Conservation (phyloP, 441 rosid species). For the Macaranga tanarius region DNA sequence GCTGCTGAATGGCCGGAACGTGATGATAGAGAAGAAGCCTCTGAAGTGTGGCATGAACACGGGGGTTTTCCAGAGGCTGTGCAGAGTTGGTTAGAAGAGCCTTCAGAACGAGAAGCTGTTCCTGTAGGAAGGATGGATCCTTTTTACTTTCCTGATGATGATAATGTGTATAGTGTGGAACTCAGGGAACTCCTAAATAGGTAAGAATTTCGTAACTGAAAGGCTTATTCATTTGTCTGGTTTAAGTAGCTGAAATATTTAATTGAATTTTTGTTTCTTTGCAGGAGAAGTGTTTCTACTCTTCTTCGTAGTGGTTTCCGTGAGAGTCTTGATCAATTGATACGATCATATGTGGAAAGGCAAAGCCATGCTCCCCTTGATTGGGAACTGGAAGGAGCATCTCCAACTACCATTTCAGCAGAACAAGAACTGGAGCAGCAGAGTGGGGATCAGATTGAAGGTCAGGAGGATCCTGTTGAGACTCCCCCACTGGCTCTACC, state of each 20-base stretch:
- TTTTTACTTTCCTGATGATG: conserved; percentile 59
- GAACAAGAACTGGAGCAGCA: conserved; percentile 61
- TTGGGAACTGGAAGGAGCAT: conserved; percentile 64
- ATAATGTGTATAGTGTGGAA: conserved; percentile 57
- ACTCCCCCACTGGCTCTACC: conserved; percentile 48
- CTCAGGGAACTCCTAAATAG: conserved; percentile 84
- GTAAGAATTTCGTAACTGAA: conserved; percentile 33
- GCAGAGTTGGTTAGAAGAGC: conserved; percentile 55
- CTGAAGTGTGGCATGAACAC: conserved; percentile 44
- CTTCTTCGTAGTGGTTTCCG: conserved; percentile 91
- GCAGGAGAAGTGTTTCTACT: conserved; percentile 92
- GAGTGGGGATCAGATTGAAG: conserved; percentile 45
- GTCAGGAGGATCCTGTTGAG: conserved; percentile 38
- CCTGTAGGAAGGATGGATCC: conserved; percentile 46
- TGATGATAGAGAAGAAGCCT: conserved; percentile 49
- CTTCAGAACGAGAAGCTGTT: conserved; percentile 48
- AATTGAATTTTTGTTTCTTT: conserved; percentile 27
- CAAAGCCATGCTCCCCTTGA: conserved; percentile 60
- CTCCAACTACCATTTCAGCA: conserved; percentile 38
- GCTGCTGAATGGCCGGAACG: conserved; percentile 39
- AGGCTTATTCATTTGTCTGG: conserved; percentile 3
- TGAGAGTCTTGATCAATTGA: conserved; percentile 76
- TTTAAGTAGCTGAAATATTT: conserved; percentile 17
- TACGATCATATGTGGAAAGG: conserved; percentile 86
- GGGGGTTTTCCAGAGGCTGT: conserved; percentile 48